Evolutionary conservation across 1,284 basidiomycete genomes (phyloP).

Genomic region (Cutaneotrichosporon dermatis): DNA sequence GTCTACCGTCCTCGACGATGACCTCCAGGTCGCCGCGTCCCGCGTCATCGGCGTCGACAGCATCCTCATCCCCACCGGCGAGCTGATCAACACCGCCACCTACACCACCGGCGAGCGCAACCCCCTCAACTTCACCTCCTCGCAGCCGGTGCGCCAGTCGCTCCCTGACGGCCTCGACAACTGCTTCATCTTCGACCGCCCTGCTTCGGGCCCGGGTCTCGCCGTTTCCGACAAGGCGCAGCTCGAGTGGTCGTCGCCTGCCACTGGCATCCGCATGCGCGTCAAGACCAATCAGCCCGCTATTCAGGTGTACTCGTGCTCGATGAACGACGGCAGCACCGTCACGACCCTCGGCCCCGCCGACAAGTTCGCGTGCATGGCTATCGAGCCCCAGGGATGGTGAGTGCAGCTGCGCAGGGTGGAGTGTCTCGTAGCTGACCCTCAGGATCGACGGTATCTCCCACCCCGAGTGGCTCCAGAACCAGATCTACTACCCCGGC

Average conservation of each 20-base stretch:
- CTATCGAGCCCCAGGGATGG: slow-evolving; percentile 35
- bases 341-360: slow-evolving; percentile 11
- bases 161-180: slow-evolving; percentile 32
- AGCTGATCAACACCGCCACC: slow-evolving; percentile 9
- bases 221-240: slow-evolving; percentile 1
- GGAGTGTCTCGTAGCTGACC: neutral
- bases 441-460: slow-evolving; percentile 27
- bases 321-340: slow-evolving; percentile 21
- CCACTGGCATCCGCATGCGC: slow-evolving; percentile 30
- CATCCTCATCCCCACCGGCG: slow-evolving; percentile 32
- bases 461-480: slow-evolving; percentile 33
- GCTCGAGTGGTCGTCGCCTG: slow-evolving; percentile 19
- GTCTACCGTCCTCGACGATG: slow-evolving; percentile 26
- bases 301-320: slow-evolving; percentile 31
- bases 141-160: slow-evolving; percentile 21
- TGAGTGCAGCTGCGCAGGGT: neutral
- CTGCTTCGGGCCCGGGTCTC: neutral
- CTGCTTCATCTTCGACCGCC: slow-evolving; percentile 33
- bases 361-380: slow-evolving; percentile 32
- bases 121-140: slow-evolving; percentile 29
- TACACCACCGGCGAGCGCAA: neutral
- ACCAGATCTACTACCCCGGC: slow-evolving; percentile 27
- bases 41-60: slow-evolving; percentile 29
- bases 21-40: slow-evolving; percentile 23
- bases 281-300: slow-evolving; percentile 32